A percentile compares a stretch with the other conserved stretches of the same genome.
Conservation (phyloP, 2,329 filamentous ascomycete genomes). For the Stagonosporopsis cucurbitacearum region DNA sequence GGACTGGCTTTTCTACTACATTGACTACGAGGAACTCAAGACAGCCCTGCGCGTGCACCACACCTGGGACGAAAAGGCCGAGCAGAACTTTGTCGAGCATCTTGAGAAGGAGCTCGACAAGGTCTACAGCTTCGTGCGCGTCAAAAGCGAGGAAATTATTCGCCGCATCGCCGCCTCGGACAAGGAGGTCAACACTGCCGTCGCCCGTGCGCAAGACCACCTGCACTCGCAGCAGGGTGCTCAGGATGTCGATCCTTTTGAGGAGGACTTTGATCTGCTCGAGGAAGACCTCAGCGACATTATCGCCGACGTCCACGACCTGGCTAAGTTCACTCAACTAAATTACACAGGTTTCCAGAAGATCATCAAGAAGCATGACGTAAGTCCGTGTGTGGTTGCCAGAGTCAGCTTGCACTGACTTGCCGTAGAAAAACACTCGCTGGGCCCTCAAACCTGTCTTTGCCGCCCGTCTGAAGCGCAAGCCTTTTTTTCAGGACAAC, state of each 20-base stretch:
- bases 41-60: constrained; percentile 77
- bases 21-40: constrained; percentile 95
- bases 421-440: constrained; percentile 80
- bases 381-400: constrained; percentile 55
- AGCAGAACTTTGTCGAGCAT: constrained; percentile 83
- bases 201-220: constrained; percentile 60
- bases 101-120: constrained; percentile 95
- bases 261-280: constrained; percentile 92
- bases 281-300: constrained; percentile 97
- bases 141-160: constrained; percentile 96
- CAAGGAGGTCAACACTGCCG: constrained; percentile 86
- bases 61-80: constrained; percentile 89
- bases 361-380: constrained; percentile 99
- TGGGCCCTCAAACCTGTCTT: constrained; percentile 97
- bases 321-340: constrained; percentile 96
- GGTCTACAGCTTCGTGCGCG: constrained; percentile 95
- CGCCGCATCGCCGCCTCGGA: constrained; percentile 87
- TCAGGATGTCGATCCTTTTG: constrained; percentile 62
- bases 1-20: constrained; percentile 98
- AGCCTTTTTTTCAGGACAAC: constrained; percentile 98
- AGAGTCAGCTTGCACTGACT: constrained; percentile 25
- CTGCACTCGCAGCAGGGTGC: constrained; percentile 26
- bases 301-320: constrained; percentile 96
- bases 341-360: constrained; percentile 99
- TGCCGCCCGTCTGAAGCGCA: constrained; percentile 89